Evolutionary conservation across 495 filamentous ascomycete genomes (phyloP).

Genomic region (Aspergillus baeticus): DNA sequence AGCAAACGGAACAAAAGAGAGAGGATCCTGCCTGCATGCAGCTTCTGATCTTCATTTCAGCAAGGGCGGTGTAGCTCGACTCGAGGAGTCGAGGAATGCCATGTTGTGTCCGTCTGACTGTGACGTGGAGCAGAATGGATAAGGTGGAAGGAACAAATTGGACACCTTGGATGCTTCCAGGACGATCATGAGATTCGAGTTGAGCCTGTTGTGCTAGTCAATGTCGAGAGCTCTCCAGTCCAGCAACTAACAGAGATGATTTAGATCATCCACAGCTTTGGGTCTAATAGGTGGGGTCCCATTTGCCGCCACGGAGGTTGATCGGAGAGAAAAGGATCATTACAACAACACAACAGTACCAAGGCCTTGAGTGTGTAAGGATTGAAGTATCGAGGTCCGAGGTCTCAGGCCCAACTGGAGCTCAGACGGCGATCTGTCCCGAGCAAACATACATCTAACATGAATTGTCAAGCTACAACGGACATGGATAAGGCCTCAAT

Average conservation of each 20-base stretch:
- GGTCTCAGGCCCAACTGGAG: no score
- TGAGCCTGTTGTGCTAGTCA: neutral
- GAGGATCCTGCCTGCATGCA: conserved; percentile 15
- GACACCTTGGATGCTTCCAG: neutral
- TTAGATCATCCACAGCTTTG: conserved; percentile 28
- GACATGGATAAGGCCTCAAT: no score
- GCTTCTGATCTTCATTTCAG: neutral
- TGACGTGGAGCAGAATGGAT: neutral
- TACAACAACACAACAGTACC: no score
- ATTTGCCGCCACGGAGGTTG: neutral
- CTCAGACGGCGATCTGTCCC: no score
- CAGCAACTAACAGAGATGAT: conserved; percentile 11
- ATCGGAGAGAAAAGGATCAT: neutral
- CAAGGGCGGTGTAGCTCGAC: conserved; percentile 21
- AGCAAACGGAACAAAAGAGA: conserved; percentile 11
- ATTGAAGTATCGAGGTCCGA: no score
- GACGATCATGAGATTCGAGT: neutral
- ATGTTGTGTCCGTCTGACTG: conserved; percentile 1
- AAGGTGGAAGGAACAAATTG: neutral
- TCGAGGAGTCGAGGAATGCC: conserved; percentile 9
- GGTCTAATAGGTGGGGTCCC: conserved; percentile 15
- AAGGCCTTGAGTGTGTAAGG: no score
- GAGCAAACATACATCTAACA: no score
- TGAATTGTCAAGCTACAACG: no score
- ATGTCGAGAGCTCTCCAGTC: neutral